These are phyloP conservation scores for Avena eriantha DNA, from an alignment of 176 grass and related monocot species.

Conservation along the genomic window DNA sequence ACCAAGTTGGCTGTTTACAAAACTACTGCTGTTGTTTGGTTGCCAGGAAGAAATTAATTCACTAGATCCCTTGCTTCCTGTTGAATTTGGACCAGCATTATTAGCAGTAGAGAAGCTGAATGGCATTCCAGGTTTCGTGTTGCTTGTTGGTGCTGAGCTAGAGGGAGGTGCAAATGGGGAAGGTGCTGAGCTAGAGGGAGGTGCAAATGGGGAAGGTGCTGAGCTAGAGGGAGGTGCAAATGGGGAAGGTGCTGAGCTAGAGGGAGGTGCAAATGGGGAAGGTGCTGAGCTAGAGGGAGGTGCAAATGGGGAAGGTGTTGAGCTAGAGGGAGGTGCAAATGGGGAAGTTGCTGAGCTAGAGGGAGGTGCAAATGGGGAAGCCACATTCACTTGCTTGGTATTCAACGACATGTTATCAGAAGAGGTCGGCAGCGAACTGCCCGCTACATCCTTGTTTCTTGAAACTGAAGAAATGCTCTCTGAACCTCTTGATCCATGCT, in stretches of 20 bases:
- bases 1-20: constrained; percentile 41
- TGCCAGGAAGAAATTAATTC: constrained; percentile 49
- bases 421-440: constrained; percentile 34
- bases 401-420: constrained; percentile 32
- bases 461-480: constrained; percentile 37
- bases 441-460: constrained; percentile 31
- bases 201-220: constrained; percentile 16
- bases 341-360: constrained; percentile 31
- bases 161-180: not conserved
- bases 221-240: constrained; percentile 23
- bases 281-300: constrained; percentile 28
- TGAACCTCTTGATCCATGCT: constrained; percentile 34
- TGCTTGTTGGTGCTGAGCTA: constrained; percentile 43
- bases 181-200: constrained; percentile 28
- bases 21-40: constrained; percentile 41
- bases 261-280: not conserved
- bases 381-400: constrained; percentile 37
- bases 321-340: constrained; percentile 19
- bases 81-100: constrained; percentile 36
- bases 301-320: constrained; percentile 22
- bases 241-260: constrained; percentile 30
- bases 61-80: constrained; percentile 56
- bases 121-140: constrained; percentile 47
- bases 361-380: constrained; percentile 21
- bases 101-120: constrained; percentile 52